Conservation (phyloP, 2,329 filamentous ascomycete species). For the Claviceps sp. region DNA sequence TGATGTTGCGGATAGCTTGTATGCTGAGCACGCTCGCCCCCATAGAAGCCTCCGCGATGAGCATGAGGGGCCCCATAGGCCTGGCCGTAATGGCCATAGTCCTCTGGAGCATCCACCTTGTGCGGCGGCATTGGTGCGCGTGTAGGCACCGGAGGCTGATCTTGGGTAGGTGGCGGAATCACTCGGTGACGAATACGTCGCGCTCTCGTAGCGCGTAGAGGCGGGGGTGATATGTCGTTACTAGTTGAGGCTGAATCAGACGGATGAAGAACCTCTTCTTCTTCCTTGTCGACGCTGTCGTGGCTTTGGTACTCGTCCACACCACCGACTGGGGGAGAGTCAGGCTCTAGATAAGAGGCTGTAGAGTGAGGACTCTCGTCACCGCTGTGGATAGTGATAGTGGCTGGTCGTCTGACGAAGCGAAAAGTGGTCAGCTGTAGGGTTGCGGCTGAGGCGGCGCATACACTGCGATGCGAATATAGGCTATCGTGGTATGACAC, state of each 20-base stretch:
- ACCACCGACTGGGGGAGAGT: constrained; percentile 20
- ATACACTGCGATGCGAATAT: neutral
- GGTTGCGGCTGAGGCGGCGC: constrained; percentile 8
- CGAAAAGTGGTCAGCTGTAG: constrained; percentile 14
- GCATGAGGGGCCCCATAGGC: constrained; percentile 10
- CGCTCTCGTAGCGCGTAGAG: constrained; percentile 9
- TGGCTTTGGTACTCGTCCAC: constrained; percentile 27
- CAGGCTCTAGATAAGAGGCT: constrained; percentile 19
- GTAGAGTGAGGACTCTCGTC: constrained; percentile 19
- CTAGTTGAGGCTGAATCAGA: constrained; percentile 44
- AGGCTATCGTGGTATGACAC: constrained; percentile 12
- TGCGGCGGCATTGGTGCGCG: constrained; percentile 36
- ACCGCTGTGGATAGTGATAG: constrained; percentile 13
- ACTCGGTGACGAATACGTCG: constrained; percentile 20
- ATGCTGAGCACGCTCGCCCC: constrained; percentile 13
- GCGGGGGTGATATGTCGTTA: constrained; percentile 18
- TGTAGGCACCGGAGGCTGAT: constrained; percentile 21
- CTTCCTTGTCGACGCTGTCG: neutral
- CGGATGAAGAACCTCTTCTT: constrained; percentile 37
- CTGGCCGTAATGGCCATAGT: constrained; percentile 31
- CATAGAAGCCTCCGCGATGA: constrained; percentile 16
- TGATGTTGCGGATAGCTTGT: constrained; percentile 34
- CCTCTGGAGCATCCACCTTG: constrained; percentile 52
- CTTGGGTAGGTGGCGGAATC: constrained; percentile 23
- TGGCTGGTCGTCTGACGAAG: constrained; percentile 15